Conservation (phyloP, 768 basidiomycete genomes). For the Lentinula sp. region DNA sequence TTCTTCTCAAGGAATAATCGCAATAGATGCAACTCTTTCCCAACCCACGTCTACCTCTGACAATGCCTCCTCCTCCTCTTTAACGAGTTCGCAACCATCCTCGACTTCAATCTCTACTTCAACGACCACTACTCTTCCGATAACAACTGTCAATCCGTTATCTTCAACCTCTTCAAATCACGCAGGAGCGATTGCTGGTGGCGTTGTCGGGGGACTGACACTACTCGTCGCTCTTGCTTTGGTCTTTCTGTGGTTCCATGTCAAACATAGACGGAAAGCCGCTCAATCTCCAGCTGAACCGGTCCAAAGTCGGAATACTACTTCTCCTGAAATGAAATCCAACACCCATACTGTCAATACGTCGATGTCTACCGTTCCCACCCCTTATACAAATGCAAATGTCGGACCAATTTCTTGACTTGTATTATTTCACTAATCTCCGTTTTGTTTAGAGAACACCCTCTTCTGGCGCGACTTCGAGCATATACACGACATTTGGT, state of each 20-base stretch:
- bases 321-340: neutral
- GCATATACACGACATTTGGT: constrained; percentile 12
- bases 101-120: constrained; percentile 10
- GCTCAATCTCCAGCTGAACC: neutral
- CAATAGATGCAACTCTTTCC: neutral
- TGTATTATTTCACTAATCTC: neutral
- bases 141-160: neutral
- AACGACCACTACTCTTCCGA: constrained; percentile 4
- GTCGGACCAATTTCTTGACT: neutral
- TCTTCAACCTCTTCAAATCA: constrained; percentile 16
- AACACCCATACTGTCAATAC: neutral
- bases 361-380: constrained; percentile 4
- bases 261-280: constrained; percentile 11
- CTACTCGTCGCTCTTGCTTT: constrained; percentile 32
- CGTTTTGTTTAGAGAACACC: constrained; percentile 7
- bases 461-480: constrained; percentile 13
- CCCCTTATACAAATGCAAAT: constrained; percentile 11
- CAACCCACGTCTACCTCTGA: neutral
- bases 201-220: constrained; percentile 48
- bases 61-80: neutral
- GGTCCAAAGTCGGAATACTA: constrained; percentile 1
- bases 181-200: constrained; percentile 59
- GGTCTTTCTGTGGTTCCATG: constrained; percentile 31
- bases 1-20: neutral
- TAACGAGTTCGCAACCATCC: neutral